A percentile compares a stretch with the other conserved stretches of the same genome.
phyloP scores from a whole-genome alignment of 768 basidiomycete genomes.

The Amanita pseudoporphyria region DNA sequence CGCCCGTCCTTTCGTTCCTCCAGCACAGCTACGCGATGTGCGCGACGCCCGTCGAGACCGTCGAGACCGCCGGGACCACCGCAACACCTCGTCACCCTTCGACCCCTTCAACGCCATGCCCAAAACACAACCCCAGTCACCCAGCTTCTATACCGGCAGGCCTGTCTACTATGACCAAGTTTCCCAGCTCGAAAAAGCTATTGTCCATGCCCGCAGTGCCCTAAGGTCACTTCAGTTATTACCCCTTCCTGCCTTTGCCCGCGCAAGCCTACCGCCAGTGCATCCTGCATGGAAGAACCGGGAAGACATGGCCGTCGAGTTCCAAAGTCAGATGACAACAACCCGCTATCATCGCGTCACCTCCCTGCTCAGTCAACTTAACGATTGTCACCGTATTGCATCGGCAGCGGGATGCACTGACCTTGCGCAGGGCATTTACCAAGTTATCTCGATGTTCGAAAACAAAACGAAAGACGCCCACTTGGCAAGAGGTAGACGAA shows the following conservation, averaged over 20 bases:
- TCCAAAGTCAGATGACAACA: constrained; percentile 54
- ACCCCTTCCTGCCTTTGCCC: constrained; percentile 69
- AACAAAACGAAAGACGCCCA: constrained; percentile 46
- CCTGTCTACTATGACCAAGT: constrained; percentile 69
- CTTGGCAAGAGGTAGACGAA: constrained; percentile 40
- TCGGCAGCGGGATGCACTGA: constrained; percentile 46
- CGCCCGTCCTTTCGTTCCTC: constrained; percentile 24
- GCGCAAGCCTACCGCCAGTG: constrained; percentile 45
- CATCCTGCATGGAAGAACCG: constrained; percentile 63
- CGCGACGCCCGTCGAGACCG: too few species aligned
- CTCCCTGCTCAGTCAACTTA: constrained; percentile 53
- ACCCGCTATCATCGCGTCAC: constrained; percentile 61
- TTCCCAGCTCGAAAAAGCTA: constrained; percentile 52
- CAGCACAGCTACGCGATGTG: constrained; percentile 19
- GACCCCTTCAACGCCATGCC: not conserved
- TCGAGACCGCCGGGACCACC: too few species aligned
- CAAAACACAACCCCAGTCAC: constrained; percentile 44
- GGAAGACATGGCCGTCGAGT: constrained; percentile 43
- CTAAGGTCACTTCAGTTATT: constrained; percentile 61
- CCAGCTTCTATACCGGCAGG: constrained; percentile 80
- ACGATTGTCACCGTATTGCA: constrained; percentile 53
- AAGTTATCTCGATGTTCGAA: constrained; percentile 56
- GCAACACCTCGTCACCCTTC: not conserved
- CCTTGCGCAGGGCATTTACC: constrained; percentile 37
- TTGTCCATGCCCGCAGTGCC: constrained; percentile 43